Evolutionary conservation across 306 rosid species (phyloP).

Genomic region (Sesbania bispinosa): DNA sequence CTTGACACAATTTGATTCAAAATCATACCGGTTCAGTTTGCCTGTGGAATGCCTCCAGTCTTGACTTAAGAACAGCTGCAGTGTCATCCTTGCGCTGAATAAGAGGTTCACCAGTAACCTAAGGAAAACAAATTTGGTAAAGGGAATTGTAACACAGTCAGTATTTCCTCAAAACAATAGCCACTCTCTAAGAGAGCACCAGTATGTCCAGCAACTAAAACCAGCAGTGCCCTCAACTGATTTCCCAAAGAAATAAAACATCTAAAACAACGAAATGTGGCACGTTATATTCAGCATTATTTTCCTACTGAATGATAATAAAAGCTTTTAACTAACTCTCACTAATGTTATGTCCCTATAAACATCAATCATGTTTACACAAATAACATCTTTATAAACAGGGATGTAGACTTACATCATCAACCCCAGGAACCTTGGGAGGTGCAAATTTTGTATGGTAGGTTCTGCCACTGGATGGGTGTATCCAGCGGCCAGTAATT

Average conservation of each 20-base stretch:
- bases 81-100: slow-evolving; percentile 91
- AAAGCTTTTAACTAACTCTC: neutral
- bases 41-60: slow-evolving; percentile 80
- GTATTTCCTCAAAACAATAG: neutral
- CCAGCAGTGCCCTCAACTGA: neutral
- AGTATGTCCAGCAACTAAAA: neutral
- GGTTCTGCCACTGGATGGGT: no score
- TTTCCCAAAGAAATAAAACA: neutral
- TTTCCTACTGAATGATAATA: neutral
- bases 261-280: neutral
- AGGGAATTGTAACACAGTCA: neutral
- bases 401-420: no score
- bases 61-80: slow-evolving; percentile 70
- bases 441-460: no score
- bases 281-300: neutral
- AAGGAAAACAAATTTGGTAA: slow-evolving; percentile 17
- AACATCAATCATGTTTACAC: neutral
- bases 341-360: neutral
- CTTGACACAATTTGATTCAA: neutral
- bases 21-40: slow-evolving; percentile 77
- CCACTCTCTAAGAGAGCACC: neutral
- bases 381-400: no score
- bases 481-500: no score
- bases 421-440: no score
- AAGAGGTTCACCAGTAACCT: slow-evolving; percentile 75